Evolutionary conservation across 1,139 yeast genomes (phyloP), one percentile per base, ranked within the genome.

Genomic region (Hansenula lynferdii): DNA sequence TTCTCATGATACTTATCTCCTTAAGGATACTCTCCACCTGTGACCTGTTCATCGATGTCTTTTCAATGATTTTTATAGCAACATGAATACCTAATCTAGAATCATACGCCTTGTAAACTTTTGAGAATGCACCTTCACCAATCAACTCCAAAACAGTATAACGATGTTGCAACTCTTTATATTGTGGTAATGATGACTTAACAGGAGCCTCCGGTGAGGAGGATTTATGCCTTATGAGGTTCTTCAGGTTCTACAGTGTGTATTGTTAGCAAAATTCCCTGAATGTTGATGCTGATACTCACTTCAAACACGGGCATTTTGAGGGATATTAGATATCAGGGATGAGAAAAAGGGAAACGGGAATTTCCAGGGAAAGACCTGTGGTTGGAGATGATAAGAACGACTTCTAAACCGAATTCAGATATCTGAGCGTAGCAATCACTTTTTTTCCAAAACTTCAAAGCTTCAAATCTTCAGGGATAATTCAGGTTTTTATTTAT

Each of bases 81-180:
- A 89, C 61, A 15, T 44, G 43, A 6, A 43, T 36, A 28, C 43
- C 29, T 30, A 30, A 31, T 11, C 32, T 45, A 21, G 36, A 30
- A 33, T 44, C 56, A 14, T 32, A 8, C 14, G 96, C 97, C 48
- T 77, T 76, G 64, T 80, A 87, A 8, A 90, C 97, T 31, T 76
- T 72, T 5, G 96, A 85, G 58, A 90, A 90, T 0, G 97, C 97
- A 14, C 97, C 97, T 58, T 85, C 92, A 2, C 90, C 90, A 14
- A 83, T 62, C 43, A 67, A 67, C 19, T 64, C 50, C 4, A 57
- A 25, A 15, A 66, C 43, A 23, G 47, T 47, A 41, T 62, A 66
- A 7, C 55, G 44, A 8, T 49, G 48, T 2, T 29, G 32, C 15
- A 53, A 38, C 21, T 50, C 54, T 20, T 43, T 31, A 31, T 44